These are phyloP conservation scores for Paralagenidium karlingii DNA, from an alignment of 352 stramenopile species.

Conservation along the genomic window DNA sequence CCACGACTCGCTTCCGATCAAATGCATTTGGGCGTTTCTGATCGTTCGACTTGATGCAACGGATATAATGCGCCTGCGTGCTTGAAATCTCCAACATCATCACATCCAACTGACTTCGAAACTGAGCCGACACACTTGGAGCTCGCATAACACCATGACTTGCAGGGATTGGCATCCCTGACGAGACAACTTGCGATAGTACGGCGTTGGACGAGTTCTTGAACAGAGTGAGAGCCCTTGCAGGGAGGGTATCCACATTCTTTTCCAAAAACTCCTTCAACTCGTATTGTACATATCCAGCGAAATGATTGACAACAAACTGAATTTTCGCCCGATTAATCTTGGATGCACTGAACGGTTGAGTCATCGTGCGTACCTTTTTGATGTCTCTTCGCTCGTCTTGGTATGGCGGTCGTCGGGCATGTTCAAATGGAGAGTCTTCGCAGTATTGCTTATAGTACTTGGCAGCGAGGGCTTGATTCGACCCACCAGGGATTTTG, in stretches of 20 bases:
- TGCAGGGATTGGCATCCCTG: conserved; percentile 13
- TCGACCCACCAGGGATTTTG: conserved; percentile 70
- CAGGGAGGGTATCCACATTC: conserved; percentile 69
- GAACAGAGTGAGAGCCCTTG: conserved; percentile 41
- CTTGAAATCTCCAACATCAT: conserved; percentile 90
- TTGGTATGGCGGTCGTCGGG: no score
- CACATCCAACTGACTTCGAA: conserved; percentile 87
- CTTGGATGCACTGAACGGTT: conserved; percentile 56
- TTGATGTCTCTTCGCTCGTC: conserved; percentile 12
- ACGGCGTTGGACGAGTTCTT: conserved; percentile 47
- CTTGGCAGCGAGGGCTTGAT: conserved; percentile 67
- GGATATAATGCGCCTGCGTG: conserved; percentile 96
- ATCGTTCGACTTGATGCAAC: conserved; percentile 98
- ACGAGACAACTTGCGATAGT: conserved; percentile 42
- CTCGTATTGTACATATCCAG: conserved; percentile 59
- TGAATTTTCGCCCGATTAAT: conserved; percentile 72
- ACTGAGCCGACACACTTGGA: conserved; percentile 83
- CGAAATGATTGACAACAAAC: conserved; percentile 77
- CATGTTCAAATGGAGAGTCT: not conserved
- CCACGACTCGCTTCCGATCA: conserved; percentile 83
- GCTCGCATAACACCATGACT: conserved; percentile 36
- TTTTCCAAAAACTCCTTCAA: conserved; percentile 79
- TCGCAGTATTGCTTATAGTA: conserved; percentile 30
- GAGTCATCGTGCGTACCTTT: not conserved
- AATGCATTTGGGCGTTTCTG: conserved; percentile 50